Conservation (phyloP, 177 flowering plant species). For the Vitis hybrid region DNA sequence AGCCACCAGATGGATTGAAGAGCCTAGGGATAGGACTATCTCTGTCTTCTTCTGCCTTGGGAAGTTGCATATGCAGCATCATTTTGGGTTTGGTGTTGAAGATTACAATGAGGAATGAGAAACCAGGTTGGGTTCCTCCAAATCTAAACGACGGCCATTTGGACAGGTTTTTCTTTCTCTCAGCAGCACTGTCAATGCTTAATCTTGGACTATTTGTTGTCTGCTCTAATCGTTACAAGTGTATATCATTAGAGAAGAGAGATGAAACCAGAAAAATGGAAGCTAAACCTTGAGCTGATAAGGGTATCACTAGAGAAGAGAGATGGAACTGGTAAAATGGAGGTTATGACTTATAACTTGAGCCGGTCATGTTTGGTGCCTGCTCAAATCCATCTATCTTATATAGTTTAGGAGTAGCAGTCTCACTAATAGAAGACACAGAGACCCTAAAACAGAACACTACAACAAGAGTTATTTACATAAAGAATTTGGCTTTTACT, state of each 20-base stretch:
- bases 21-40: constrained; percentile 43
- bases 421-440: no score
- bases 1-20: constrained; percentile 47
- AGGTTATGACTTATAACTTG: no score
- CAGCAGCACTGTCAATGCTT: constrained; percentile 38
- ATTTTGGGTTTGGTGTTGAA: constrained; percentile 48
- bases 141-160: constrained; percentile 57
- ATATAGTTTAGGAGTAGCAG: no score
- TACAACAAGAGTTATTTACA: no score
- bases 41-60: constrained; percentile 45
- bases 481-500: no score
- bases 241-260: constrained; percentile 30
- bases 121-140: constrained; percentile 59
- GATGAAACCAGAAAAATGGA: background rate
- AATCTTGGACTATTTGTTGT: constrained; percentile 30
- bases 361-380: no score
- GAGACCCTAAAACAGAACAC: no score
- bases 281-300: no score
- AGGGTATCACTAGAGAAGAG: no score
- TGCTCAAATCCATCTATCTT: no score
- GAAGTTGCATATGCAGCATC: constrained; percentile 36
- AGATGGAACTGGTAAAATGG: no score
- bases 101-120: constrained; percentile 35
- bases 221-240: constrained; percentile 45
- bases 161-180: constrained; percentile 54